Evolutionary conservation across 805 yeast genomes (phyloP), one percentile per base, ranked within the genome.

Genomic region (Starmerella sirachaensis): DNA sequence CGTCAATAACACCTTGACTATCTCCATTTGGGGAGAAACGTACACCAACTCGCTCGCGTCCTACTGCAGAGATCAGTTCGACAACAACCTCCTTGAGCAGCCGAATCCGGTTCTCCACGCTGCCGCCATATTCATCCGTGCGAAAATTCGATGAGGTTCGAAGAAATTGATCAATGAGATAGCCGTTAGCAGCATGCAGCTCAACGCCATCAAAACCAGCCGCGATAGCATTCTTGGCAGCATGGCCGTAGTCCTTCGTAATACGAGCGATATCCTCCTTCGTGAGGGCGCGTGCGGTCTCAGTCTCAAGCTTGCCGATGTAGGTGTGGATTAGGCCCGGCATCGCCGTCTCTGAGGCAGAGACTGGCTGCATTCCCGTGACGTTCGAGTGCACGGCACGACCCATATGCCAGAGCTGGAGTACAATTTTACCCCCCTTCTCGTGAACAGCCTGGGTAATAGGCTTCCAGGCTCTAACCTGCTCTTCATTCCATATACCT

Each of bases 141-240:
- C 82, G 63, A 37, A 59, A 48, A 53, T 77, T 74, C 22, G 68
- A 53, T 12, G 53, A 47, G 1, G 58, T 56, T 24, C 69, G 61
- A 24, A 69, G 48, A 48, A 77, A 74, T 41, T 64, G 62, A 48
- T 65, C 63, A 31, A 69, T 45, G 28, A 76, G 56, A 47, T 70
- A 74, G 1, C 81, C 81, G 52, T 76, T 72, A 18, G 83, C 84
- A 22, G 61, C 66, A 54, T 77, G 81, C 44, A 77, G 60, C 51
- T 75, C 82, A 30, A 78, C 69, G 47, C 77, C 76, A 53, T 78
- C 84, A 34, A 70, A 68, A 0, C 76, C 73, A 9, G 74, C 66
- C 3, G 58, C 64, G 22, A 66, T 57, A 3, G 80, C 72, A 44
- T 66, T 63, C 41, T 60, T 57, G 1, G 79, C 76, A 17, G 78